phyloP scores from a whole-genome alignment of 2,329 filamentous ascomycete genomes.

The Aspergillus sp. region DNA sequence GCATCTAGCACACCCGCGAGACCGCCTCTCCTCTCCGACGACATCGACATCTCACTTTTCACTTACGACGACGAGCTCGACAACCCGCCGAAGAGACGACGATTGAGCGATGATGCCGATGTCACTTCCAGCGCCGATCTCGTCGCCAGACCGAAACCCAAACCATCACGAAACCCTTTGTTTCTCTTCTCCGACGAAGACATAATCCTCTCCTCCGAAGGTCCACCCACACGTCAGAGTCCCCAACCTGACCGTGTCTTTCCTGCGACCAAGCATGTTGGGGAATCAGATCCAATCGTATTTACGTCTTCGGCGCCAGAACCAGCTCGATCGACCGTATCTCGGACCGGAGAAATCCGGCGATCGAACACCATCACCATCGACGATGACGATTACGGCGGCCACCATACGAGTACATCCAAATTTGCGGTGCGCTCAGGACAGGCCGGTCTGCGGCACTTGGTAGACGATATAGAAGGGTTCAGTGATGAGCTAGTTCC shows the following conservation, averaged over 20 bases:
- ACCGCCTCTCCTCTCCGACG: constrained; percentile 23
- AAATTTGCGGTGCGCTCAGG: too few relatives aligned
- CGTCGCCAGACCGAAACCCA: constrained; percentile 1
- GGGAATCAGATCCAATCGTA: constrained; percentile 40
- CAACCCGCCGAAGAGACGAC: constrained; percentile 31
- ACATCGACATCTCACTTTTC: constrained; percentile 25
- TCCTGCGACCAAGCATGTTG: constrained; percentile 13
- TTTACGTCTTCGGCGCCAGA: constrained; percentile 42
- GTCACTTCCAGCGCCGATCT: not conserved
- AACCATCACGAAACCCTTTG: constrained; percentile 8
- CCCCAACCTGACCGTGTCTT: constrained; percentile 6
- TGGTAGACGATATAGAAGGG: constrained; percentile 29
- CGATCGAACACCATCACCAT: constrained; percentile 32
- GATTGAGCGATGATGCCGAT: constrained; percentile 23
- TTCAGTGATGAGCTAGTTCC: constrained; percentile 30
- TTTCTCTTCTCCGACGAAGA: constrained; percentile 32
- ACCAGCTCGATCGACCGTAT: constrained; percentile 2
- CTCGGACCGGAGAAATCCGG: not conserved
- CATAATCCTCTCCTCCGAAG: constrained; percentile 14
- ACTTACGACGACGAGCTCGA: constrained; percentile 20
- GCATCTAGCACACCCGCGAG: constrained; percentile 3
- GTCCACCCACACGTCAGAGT: not conserved
- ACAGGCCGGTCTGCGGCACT: not conserved
- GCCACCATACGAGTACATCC: too few relatives aligned
- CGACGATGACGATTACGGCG: constrained; percentile 31